phyloP scores from a whole-genome alignment of 352 stramenopile genomes.

The Phytophthora ramorum region DNA sequence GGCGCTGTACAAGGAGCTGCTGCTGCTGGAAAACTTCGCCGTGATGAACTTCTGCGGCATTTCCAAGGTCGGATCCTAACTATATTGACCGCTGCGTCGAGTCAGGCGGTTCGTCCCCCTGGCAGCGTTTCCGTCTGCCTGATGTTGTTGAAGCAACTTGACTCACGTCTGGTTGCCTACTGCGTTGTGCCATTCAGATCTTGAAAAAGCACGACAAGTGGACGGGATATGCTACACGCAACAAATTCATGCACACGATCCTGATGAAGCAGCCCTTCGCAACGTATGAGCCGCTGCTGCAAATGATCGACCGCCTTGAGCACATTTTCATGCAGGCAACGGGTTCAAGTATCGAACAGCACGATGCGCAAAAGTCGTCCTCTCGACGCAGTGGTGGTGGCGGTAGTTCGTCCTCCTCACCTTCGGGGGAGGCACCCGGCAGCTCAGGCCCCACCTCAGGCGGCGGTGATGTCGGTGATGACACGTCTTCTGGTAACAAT shows the following conservation, averaged over 20 bases:
- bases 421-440: conserved; percentile 18
- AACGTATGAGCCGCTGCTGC: conserved; percentile 82
- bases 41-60: conserved; percentile 93
- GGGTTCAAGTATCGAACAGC: conserved; percentile 86
- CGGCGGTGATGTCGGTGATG: conserved; percentile 13
- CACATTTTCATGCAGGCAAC: conserved; percentile 90
- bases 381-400: conserved; percentile 45
- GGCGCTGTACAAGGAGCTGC: conserved; percentile 85
- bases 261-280: conserved; percentile 91
- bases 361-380: conserved; percentile 68
- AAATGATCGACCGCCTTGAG: conserved; percentile 89
- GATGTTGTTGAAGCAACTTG: not conserved
- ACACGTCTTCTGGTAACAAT: conserved; percentile 20
- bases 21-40: conserved; percentile 89
- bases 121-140: conserved; percentile 10
- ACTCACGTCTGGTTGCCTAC: conserved; percentile 11
- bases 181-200: conserved; percentile 48
- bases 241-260: conserved; percentile 92
- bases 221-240: conserved; percentile 91
- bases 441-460: conserved; percentile 8
- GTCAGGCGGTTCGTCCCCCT: conserved; percentile 25
- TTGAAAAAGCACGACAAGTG: conserved; percentile 93
- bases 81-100: conserved; percentile 5
- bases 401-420: conserved; percentile 36
- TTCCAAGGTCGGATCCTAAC: conserved; percentile 63